A percentile compares a stretch with the other conserved stretches of the same genome.
These are phyloP conservation scores for Acacia melanoxylon DNA, from an alignment of 306 rosid species.

Conservation along the genomic window DNA sequence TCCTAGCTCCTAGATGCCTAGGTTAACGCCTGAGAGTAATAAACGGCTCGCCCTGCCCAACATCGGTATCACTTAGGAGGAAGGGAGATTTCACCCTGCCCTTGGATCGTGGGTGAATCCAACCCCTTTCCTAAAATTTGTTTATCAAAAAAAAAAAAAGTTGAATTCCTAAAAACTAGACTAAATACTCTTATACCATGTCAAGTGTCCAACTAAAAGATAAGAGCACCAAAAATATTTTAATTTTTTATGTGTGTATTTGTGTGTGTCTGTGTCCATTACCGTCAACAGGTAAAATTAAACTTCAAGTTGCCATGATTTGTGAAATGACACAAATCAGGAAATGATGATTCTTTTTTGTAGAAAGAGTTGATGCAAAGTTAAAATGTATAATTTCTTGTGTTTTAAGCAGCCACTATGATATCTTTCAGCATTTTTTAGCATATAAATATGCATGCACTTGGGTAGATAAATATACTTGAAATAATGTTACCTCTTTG, in stretches of 20 bases:
- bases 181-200: neutral
- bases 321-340: neutral
- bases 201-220: neutral
- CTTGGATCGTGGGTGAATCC: too few species aligned
- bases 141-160: too few species aligned
- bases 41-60: too few species aligned
- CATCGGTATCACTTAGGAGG: too few species aligned
- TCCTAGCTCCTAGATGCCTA: too few species aligned
- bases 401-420: conserved; percentile 11
- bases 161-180: neutral
- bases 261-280: neutral
- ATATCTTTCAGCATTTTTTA: conserved; percentile 16
- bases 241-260: neutral
- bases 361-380: neutral
- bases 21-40: too few species aligned
- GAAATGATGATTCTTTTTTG: neutral
- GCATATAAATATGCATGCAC: conserved; percentile 21
- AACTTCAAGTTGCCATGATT: neutral
- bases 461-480: conserved; percentile 26
- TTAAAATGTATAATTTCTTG: neutral
- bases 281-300: neutral
- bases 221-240: neutral
- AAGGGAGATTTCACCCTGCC: too few species aligned
- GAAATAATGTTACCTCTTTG: conserved; percentile 70
- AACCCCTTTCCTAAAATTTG: too few species aligned